Conservation (phyloP, 2,329 filamentous ascomycete genomes). For the Fusarium nematophilum region DNA sequence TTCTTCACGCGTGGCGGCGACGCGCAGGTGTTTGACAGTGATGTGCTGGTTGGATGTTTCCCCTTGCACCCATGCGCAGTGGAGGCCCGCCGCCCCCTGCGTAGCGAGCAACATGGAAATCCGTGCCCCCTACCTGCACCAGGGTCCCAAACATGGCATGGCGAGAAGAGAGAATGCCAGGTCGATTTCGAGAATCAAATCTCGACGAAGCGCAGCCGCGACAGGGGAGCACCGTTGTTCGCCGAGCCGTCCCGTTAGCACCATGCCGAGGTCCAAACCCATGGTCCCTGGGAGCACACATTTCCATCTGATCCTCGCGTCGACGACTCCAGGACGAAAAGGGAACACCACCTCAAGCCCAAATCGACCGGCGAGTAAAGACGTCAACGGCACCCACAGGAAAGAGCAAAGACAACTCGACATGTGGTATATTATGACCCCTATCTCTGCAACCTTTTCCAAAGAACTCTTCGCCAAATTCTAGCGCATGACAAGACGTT, state of each 20-base stretch:
- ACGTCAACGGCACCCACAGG: too few species aligned
- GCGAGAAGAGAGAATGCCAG: constrained; percentile 22
- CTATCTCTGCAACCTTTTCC: too few species aligned
- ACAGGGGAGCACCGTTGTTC: constrained; percentile 24
- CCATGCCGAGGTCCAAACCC: constrained; percentile 19
- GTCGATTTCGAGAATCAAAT: neutral
- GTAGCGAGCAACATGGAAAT: too few species aligned
- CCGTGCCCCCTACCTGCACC: too few species aligned
- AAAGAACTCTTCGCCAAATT: too few species aligned
- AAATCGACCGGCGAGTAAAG: too few species aligned
- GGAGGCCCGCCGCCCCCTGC: too few species aligned
- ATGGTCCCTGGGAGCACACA: constrained; percentile 2
- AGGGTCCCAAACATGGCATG: neutral
- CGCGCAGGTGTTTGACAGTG: constrained; percentile 24
- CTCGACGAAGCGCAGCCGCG: constrained; percentile 16
- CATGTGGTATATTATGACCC: too few species aligned
- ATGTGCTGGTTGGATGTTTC: constrained; percentile 22
- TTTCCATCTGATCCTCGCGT: constrained; percentile 11
- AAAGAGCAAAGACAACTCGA: too few species aligned
- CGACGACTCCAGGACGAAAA: neutral
- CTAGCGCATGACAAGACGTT: neutral
- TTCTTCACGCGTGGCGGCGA: constrained; percentile 14
- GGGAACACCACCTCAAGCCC: too few species aligned
- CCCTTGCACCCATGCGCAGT: neutral
- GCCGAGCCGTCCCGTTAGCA: constrained; percentile 21